Base-by-base conservation (phyloP, 345 rosid genomes). In the Turritis glabra region DNA sequence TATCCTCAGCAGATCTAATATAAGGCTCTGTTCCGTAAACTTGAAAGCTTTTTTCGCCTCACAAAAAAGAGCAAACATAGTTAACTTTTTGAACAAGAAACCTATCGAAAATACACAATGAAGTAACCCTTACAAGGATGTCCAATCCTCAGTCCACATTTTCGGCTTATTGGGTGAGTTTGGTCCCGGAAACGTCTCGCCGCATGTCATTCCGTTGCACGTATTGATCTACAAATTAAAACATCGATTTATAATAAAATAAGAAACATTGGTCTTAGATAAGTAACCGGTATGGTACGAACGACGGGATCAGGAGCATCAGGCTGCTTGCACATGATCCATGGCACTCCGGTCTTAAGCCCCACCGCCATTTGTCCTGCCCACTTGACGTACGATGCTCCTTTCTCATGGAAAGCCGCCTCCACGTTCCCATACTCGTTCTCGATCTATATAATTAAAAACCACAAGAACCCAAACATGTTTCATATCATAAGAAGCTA, bases 231-330 rank as follows among this genome's bases (percentile, higher is more conserved):
- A 74, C 54, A 67, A n/a, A 17, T 21, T 3, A 0, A 46, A 37
- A 47, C 21, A 51, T 37, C 30, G 19, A 30, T 37, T 38, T 59
- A 10, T 40, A 4, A 40, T 2, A 3, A 38, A 3, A 17, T n/a
- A 44, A 44, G 10, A 48, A 41, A 51, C 19, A 53, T 32, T 29
- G 14, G 27, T 43, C 43, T 43, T 53, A 47, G 23, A 11, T 10
- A 7, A 14, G 35, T 26, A 33, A 44, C 37, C 5, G 25, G 56
- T 32, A 21, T 10, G 47, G 63, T 50, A 63, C 85, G 46, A 37
- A 93, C 98, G 86, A 91, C 92, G 0, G 95, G 97, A 66, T 88
- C 93, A 26, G 98, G 97, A 63, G 97, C 96, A 71, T 94, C 96
- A 1, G 80, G 58, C 78, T 90, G 93, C 76, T 89, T 90, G 85